Conservation (phyloP, 257 asterid genomes). For the Galeopsis tetrahit region DNA sequence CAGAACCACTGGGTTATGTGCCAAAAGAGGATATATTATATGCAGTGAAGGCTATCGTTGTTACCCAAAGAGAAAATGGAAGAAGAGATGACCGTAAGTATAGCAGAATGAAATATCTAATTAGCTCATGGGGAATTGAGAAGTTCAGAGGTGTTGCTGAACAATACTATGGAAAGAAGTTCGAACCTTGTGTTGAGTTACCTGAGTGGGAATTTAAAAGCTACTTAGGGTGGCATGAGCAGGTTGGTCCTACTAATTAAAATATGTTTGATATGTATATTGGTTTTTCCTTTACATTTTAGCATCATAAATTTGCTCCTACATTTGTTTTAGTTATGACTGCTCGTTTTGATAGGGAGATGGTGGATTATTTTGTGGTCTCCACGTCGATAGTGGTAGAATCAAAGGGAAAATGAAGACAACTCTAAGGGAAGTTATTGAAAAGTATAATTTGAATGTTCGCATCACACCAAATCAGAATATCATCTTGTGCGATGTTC, state of each 20-base stretch:
- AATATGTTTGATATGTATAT: neutral
- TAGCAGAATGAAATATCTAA: slow-evolving; percentile 93
- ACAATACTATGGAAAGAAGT: slow-evolving; percentile 84
- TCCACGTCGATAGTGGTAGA: slow-evolving; percentile 94
- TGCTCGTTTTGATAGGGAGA: slow-evolving; percentile 68
- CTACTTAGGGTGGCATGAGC: slow-evolving; percentile 99
- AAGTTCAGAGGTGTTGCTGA: slow-evolving; percentile 87
- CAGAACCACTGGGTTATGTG: slow-evolving; percentile 94
- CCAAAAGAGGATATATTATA: slow-evolving; percentile 89
- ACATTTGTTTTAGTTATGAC: slow-evolving; percentile 11
- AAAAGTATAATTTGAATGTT: slow-evolving; percentile 84
- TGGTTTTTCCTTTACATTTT: neutral
- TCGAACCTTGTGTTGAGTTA: slow-evolving; percentile 75
- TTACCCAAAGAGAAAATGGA: slow-evolving; percentile 90
- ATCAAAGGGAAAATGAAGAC: slow-evolving; percentile 79
- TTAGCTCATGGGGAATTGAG: slow-evolving; percentile 97
- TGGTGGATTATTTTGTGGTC: slow-evolving; percentile 87
- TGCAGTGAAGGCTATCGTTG: slow-evolving; percentile 95
- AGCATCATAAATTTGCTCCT: slow-evolving; percentile 7
- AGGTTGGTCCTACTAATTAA: slow-evolving; percentile 49
- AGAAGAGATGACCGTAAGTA: slow-evolving; percentile 98
- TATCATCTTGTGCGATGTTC: slow-evolving; percentile 75
- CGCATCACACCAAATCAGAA: slow-evolving; percentile 97
- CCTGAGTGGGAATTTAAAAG: slow-evolving; percentile 98
- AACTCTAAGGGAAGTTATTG: slow-evolving; percentile 80